Evolutionary conservation across 257 asterid species (phyloP).

Genomic region (Nicotiana tabacum): DNA sequence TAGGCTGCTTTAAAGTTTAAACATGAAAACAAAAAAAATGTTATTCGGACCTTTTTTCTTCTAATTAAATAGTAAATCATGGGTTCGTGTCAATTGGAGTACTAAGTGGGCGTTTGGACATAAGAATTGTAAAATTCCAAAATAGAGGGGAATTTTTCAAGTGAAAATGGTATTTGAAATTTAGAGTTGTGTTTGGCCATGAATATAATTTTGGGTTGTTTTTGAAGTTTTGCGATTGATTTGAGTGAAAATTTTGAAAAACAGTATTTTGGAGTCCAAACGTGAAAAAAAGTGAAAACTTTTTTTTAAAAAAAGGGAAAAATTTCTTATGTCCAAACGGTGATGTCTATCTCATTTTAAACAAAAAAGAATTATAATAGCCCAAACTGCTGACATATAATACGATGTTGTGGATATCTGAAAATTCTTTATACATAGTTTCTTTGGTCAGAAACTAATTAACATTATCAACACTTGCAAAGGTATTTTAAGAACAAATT

Average conservation of each 20-base stretch:
- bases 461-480: background rate
- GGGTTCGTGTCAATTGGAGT: background rate
- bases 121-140: too few species aligned
- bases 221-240: too few species aligned
- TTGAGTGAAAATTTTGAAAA: too few species aligned
- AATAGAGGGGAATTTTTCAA: too few species aligned
- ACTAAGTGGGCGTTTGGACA: too few species aligned
- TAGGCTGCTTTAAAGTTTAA: background rate
- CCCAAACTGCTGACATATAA: background rate
- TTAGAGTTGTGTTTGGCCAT: too few species aligned
- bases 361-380: background rate
- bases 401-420: background rate
- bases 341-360: background rate
- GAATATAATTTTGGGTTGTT: too few species aligned
- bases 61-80: background rate
- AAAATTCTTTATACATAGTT: background rate
- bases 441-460: background rate
- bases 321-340: too few species aligned
- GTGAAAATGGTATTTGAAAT: too few species aligned
- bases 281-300: too few species aligned
- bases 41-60: background rate
- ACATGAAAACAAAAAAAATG: background rate
- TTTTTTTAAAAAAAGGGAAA: too few species aligned
- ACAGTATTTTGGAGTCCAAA: too few species aligned
- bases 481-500: background rate